Percentiles rank a stretch among this genome's conserved stretches.
Conservation (phyloP, 192 early-diverging fungal species). For the Physocladia obscura region DNA sequence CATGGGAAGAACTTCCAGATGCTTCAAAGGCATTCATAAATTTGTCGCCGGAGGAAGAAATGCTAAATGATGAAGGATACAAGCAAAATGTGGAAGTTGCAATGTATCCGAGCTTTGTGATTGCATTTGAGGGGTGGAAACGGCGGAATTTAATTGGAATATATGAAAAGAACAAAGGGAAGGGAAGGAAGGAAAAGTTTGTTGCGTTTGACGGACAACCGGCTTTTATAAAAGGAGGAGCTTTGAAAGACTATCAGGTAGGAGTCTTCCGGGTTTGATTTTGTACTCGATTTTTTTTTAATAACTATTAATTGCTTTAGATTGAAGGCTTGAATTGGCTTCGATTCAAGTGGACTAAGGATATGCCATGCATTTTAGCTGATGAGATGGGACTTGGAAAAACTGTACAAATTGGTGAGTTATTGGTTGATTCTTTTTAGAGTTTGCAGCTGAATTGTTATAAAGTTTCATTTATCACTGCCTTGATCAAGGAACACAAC, state of each 20-base stretch:
- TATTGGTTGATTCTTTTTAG: neutral
- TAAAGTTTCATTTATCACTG: constrained; percentile 52
- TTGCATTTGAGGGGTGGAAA: constrained; percentile 37
- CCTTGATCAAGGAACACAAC: constrained; percentile 45
- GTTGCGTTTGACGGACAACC: constrained; percentile 57
- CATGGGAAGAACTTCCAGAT: constrained; percentile 27
- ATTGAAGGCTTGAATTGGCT: constrained; percentile 52
- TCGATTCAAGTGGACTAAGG: constrained; percentile 63
- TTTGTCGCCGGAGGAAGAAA: neutral
- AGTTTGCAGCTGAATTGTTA: neutral
- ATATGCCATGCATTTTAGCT: constrained; percentile 63
- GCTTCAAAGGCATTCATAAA: neutral
- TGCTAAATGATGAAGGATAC: constrained; percentile 30
- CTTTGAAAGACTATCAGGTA: constrained; percentile 67
- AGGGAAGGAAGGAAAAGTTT: constrained; percentile 36
- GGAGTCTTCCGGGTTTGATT: constrained; percentile 46
- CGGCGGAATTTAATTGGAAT: constrained; percentile 34
- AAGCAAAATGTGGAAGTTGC: constrained; percentile 36
- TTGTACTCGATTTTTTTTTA: neutral
- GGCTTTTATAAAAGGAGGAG: constrained; percentile 50
- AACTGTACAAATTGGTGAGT: constrained; percentile 65
- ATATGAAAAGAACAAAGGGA: constrained; percentile 21
- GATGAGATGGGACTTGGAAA: constrained; percentile 81
- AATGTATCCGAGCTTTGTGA: constrained; percentile 29
- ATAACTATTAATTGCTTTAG: neutral